These are phyloP conservation scores for Medicago ruthenica DNA, from an alignment of 306 rosid species.

Conservation along the genomic window DNA sequence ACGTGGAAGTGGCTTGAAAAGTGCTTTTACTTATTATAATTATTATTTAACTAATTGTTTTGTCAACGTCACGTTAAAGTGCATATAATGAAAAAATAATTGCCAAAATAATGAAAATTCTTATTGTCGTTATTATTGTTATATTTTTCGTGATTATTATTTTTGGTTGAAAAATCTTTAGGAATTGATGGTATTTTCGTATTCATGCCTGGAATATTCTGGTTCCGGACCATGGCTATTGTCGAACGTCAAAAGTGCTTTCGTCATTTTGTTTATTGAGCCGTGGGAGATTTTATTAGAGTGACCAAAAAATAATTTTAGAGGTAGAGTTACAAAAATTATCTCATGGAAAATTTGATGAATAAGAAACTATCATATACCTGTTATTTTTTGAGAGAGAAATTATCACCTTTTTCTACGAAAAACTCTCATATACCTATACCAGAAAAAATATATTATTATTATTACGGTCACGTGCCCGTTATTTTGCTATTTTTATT, in stretches of 20 bases:
- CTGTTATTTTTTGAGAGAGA: too few species aligned
- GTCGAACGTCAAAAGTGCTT: conserved; percentile 5
- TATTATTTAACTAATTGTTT: background rate
- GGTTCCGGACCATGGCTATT: conserved; percentile 30
- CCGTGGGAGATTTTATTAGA: background rate
- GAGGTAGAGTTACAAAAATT: too few species aligned
- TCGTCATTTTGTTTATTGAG: conserved; percentile 16
- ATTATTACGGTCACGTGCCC: too few species aligned
- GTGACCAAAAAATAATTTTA: too few species aligned
- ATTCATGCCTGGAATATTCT: conserved; percentile 48
- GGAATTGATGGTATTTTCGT: conserved; percentile 35
- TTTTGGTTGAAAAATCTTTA: background rate
- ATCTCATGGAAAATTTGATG: too few species aligned
- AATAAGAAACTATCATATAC: too few species aligned
- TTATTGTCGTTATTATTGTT: background rate
- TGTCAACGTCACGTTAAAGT: conserved; percentile 18
- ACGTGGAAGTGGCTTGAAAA: background rate
- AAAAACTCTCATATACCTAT: too few species aligned
- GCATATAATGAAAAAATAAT: background rate
- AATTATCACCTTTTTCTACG: too few species aligned
- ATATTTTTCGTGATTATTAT: background rate
- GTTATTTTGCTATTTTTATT: too few species aligned
- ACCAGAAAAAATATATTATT: too few species aligned
- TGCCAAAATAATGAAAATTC: background rate
- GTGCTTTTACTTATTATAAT: background rate